These are phyloP conservation scores for Colletotrichum sidae DNA, from an alignment of 2,329 filamentous ascomycete species.

Conservation along the genomic window DNA sequence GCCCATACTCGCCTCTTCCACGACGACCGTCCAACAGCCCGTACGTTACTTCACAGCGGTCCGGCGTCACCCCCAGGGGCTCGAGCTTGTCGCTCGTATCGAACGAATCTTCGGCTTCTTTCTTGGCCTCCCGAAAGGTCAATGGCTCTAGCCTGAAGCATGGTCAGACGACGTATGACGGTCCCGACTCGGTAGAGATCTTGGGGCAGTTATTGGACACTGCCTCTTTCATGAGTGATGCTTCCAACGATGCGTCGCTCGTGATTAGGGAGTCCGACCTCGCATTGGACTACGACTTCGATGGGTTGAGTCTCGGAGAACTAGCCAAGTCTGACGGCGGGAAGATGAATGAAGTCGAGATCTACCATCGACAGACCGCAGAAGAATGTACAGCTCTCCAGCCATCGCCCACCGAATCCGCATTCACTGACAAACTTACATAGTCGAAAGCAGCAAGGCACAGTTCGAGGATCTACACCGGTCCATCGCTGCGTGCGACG, in stretches of 20 bases:
- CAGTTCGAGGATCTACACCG: constrained; percentile 92
- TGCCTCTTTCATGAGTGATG: constrained; percentile 38
- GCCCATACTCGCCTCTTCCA: constrained; percentile 78
- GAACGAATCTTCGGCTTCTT: constrained; percentile 81
- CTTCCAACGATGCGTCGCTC: constrained; percentile 30
- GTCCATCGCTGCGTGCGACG: constrained; percentile 91
- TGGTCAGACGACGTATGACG: constrained; percentile 61
- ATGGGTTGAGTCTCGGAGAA: constrained; percentile 79
- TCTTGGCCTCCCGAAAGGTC: constrained; percentile 73
- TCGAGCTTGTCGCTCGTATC: constrained; percentile 84
- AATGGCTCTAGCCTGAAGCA: constrained; percentile 79
- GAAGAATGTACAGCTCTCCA: constrained; percentile 74
- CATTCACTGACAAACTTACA: constrained; percentile 1
- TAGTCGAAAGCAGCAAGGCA: constrained; percentile 82
- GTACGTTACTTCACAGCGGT: constrained; percentile 74
- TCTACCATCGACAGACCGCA: constrained; percentile 64
- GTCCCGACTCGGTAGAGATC: constrained; percentile 77
- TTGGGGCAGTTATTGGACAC: constrained; percentile 63
- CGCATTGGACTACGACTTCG: constrained; percentile 80
- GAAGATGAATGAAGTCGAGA: constrained; percentile 40
- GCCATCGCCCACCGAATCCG: no score
- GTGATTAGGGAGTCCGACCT: constrained; percentile 64
- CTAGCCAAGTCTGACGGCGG: constrained; percentile 61
- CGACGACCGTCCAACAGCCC: constrained; percentile 76
- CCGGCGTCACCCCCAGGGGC: constrained; percentile 75